A percentile compares a stretch with the other conserved stretches of the same genome.
Evolutionary conservation across 2,329 filamentous ascomycete genomes (phyloP).

Genomic region (Penicillium sp.): DNA sequence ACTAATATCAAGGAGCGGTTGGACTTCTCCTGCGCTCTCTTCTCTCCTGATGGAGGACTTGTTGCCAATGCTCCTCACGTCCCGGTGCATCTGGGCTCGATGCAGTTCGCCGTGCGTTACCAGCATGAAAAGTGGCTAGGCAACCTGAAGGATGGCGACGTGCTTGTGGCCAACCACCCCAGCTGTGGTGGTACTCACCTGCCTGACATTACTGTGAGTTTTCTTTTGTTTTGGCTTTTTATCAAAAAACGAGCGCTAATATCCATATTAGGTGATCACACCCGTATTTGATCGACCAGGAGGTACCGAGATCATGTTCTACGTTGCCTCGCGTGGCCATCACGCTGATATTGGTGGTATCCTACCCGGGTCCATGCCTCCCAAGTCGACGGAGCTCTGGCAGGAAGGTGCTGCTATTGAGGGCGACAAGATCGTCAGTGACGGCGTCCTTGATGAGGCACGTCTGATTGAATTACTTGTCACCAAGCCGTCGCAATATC

Average conservation of each 20-base stretch:
- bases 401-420: slow-evolving; percentile 47
- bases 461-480: slow-evolving; percentile 67
- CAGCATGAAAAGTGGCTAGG: slow-evolving; percentile 77
- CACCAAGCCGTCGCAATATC: slow-evolving; percentile 66
- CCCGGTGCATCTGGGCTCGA: slow-evolving; percentile 73
- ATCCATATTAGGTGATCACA: slow-evolving; percentile 53
- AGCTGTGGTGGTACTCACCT: slow-evolving; percentile 80
- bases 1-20: slow-evolving; percentile 79
- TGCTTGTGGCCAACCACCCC: slow-evolving; percentile 78
- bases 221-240: slow-evolving; percentile 13
- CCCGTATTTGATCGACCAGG: slow-evolving; percentile 62
- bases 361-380: slow-evolving; percentile 76
- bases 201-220: slow-evolving; percentile 67
- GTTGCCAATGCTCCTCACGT: slow-evolving; percentile 67
- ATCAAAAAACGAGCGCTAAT: background rate
- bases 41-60: slow-evolving; percentile 68
- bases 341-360: slow-evolving; percentile 83
- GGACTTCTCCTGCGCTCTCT: slow-evolving; percentile 78
- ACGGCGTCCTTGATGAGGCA: slow-evolving; percentile 72
- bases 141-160: slow-evolving; percentile 71
- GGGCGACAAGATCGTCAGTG: slow-evolving; percentile 61
- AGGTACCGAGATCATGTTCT: slow-evolving; percentile 71
- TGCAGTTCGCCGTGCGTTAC: slow-evolving; percentile 77
- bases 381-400: slow-evolving; percentile 45
- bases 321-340: slow-evolving; percentile 73